Evolutionary conservation across 306 rosid species (phyloP).

Genomic region (Purshia tridentata): DNA sequence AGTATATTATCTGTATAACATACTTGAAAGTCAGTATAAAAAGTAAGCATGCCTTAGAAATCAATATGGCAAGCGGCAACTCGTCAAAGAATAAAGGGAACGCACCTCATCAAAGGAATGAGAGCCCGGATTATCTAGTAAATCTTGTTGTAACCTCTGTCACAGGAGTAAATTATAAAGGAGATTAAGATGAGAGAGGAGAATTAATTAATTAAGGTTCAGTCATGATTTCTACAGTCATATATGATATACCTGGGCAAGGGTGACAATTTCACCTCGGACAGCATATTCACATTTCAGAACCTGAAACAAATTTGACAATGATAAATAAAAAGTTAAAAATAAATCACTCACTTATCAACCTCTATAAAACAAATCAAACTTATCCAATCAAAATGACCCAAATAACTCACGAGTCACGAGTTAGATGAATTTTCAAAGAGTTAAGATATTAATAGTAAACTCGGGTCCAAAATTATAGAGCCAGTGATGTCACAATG

Average conservation of each 20-base stretch:
- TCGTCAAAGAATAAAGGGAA: conserved; percentile 17
- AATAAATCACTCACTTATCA: background rate
- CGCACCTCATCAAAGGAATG: conserved; percentile 89
- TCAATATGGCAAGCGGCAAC: background rate
- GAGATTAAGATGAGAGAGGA: background rate
- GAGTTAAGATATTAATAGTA: background rate
- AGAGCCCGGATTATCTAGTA: conserved; percentile 62
- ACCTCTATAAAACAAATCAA: background rate
- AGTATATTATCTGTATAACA: conserved; percentile 66
- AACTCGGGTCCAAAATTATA: background rate
- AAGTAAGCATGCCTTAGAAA: background rate
- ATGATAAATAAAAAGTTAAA: background rate
- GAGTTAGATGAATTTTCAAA: background rate
- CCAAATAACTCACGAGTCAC: background rate
- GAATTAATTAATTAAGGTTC: background rate
- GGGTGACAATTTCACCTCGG: conserved; percentile 86
- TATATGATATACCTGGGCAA: conserved; percentile 84
- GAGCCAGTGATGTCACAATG: background rate
- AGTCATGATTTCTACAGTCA: background rate
- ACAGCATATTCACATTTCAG: conserved; percentile 92
- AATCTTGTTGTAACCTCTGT: conserved; percentile 75
- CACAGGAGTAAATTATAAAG: conserved; percentile 23
- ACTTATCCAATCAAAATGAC: background rate
- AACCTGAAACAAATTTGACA: conserved; percentile 48
- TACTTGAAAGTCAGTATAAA: conserved; percentile 20